Conservation (phyloP, 495 filamentous ascomycete species). For the Xylaria scruposa region DNA sequence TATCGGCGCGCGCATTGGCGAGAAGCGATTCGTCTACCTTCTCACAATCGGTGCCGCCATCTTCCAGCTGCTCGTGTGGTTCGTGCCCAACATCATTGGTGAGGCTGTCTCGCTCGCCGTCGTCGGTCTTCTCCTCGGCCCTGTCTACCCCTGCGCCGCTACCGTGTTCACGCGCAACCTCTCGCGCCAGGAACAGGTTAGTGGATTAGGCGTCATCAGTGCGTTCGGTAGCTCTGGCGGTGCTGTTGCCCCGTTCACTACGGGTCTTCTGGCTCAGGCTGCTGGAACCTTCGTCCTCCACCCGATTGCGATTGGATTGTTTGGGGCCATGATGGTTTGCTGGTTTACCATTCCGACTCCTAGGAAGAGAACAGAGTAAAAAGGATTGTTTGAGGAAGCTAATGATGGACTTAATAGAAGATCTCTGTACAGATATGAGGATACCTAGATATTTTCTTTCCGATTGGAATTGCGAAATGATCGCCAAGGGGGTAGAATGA, state of each 20-base stretch:
- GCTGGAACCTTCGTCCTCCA: slow-evolving; percentile 78
- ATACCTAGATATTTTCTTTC: too few relatives aligned
- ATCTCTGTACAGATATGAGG: background rate
- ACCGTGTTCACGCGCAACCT: slow-evolving; percentile 70
- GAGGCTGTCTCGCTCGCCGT: slow-evolving; percentile 73
- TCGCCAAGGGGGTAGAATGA: background rate
- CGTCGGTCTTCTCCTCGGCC: slow-evolving; percentile 79
- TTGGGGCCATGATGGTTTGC: slow-evolving; percentile 70
- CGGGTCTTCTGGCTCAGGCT: slow-evolving; percentile 71
- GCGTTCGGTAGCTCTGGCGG: slow-evolving; percentile 78
- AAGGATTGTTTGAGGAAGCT: background rate
- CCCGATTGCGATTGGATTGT: slow-evolving; percentile 71
- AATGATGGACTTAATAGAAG: background rate
- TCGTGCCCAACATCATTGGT: slow-evolving; percentile 73
- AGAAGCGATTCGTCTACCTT: slow-evolving; percentile 68
- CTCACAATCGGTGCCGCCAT: slow-evolving; percentile 64
- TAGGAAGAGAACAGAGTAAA: slow-evolving; percentile 61
- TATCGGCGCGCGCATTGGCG: slow-evolving; percentile 68
- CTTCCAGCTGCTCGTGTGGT: slow-evolving; percentile 77
- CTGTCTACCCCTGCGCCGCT: slow-evolving; percentile 75
- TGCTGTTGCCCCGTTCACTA: slow-evolving; percentile 76
- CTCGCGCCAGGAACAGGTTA: slow-evolving; percentile 66
- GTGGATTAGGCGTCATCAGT: slow-evolving; percentile 71
- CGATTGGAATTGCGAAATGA: too few relatives aligned
- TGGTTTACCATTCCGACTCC: slow-evolving; percentile 66